Percentiles rank a stretch among this genome's conserved stretches.
Conservation (phyloP, 2,329 filamentous ascomycete species). For the Epichloe uncinata region DNA sequence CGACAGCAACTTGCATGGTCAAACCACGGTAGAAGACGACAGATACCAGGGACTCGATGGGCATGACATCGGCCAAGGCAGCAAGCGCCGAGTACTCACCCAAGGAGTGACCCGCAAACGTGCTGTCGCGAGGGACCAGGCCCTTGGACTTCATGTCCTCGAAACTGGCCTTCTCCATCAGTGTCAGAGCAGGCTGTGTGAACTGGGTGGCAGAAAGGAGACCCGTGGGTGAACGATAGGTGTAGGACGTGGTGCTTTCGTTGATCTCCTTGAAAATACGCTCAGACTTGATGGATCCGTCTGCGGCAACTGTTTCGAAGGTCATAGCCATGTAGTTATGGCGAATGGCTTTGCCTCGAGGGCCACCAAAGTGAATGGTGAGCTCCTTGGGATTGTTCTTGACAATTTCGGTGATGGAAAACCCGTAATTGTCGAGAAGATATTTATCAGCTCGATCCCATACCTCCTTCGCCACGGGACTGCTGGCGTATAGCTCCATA, state of each 20-base stretch:
- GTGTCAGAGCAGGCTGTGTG: conserved; percentile 88
- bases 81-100: conserved; percentile 97
- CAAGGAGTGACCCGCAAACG: conserved; percentile 96
- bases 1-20: conserved; percentile 98
- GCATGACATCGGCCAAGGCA: conserved; percentile 94
- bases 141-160: conserved; percentile 98
- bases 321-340: conserved; percentile 99
- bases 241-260: conserved; percentile 89
- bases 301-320: conserved; percentile 89
- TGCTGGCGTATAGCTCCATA: conserved; percentile 95
- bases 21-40: conserved; percentile 98
- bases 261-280: conserved; percentile 98
- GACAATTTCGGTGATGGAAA: conserved; percentile 97
- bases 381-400: conserved; percentile 99
- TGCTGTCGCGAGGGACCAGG: conserved; percentile 89
- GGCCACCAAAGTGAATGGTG: conserved; percentile 94
- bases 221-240: conserved; percentile 88
- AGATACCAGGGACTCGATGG: conserved; percentile 96
- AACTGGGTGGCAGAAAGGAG: conserved; percentile 95
- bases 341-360: conserved; percentile 90
- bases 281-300: conserved; percentile 92
- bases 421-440: conserved; percentile 96
- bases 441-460: conserved; percentile 98
- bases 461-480: conserved; percentile 86
- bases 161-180: conserved; percentile 99